These are phyloP conservation scores for Acmispon strigosus DNA, from an alignment of 306 rosid species.

Conservation along the genomic window DNA sequence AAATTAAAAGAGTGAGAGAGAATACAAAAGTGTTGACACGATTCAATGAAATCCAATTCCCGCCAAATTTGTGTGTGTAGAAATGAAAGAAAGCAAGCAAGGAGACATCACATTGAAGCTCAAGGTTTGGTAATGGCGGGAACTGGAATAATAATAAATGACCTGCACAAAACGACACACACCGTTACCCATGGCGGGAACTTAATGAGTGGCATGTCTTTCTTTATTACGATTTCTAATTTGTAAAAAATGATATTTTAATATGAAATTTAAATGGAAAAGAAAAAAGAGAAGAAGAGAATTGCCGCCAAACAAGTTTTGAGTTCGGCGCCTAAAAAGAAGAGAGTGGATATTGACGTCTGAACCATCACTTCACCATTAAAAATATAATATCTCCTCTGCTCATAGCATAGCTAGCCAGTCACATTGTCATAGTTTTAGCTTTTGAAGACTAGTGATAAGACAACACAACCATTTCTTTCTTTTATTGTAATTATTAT, in stretches of 20 bases:
- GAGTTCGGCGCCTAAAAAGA: constrained; percentile 14
- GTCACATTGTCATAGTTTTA: neutral
- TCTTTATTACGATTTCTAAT: too few species aligned
- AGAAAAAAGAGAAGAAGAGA: neutral
- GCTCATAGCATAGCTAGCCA: neutral
- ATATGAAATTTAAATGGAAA: neutral
- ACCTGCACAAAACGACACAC: neutral
- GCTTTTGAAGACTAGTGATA: neutral
- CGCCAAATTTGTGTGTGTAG: neutral
- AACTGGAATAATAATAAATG: neutral
- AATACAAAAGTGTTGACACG: too few species aligned
- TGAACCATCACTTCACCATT: neutral
- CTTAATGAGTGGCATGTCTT: neutral
- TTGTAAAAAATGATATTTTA: too few species aligned
- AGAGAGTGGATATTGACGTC: neutral
- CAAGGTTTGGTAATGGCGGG: constrained; percentile 16
- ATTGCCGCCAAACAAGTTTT: neutral
- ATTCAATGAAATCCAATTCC: neutral
- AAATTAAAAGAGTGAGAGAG: too few species aligned
- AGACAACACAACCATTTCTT: neutral
- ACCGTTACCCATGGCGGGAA: constrained; percentile 5
- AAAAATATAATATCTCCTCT: neutral
- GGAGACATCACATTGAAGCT: neutral
- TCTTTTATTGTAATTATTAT: neutral
- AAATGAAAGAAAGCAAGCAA: neutral